phyloP scores from a whole-genome alignment of 2,329 filamentous ascomycete species.

The Botryotinia convoluta region DNA sequence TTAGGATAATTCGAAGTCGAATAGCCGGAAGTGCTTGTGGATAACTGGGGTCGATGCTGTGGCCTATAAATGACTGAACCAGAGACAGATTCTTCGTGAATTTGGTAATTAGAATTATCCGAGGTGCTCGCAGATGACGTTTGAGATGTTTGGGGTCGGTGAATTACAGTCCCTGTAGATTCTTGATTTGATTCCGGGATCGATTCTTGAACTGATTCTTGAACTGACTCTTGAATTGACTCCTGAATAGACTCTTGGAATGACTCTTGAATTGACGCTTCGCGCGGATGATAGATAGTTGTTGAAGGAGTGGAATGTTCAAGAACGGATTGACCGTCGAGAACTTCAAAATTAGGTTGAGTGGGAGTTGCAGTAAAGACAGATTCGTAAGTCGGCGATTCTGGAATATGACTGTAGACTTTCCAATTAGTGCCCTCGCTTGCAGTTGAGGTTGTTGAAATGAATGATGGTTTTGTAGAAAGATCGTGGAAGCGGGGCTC shows the following conservation, averaged over 20 bases:
- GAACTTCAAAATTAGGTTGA: slow-evolving; percentile 16
- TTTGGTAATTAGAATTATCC: slow-evolving; percentile 17
- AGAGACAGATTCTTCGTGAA: slow-evolving; percentile 4
- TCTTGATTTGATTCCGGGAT: not conserved
- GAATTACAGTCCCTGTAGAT: slow-evolving; percentile 2
- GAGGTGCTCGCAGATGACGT: slow-evolving; percentile 10
- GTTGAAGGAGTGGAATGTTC: slow-evolving; percentile 18
- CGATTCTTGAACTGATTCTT: not conserved
- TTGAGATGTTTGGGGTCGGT: slow-evolving; percentile 8
- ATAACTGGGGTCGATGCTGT: slow-evolving; percentile 9
- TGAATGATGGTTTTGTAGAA: slow-evolving; percentile 38
- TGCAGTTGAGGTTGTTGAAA: slow-evolving; percentile 35
- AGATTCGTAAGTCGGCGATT: slow-evolving; percentile 26
- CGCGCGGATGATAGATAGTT: slow-evolving; percentile 7
- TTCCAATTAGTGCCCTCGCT: slow-evolving; percentile 40
- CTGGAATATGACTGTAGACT: slow-evolving; percentile 31
- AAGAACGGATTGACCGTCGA: slow-evolving; percentile 3
- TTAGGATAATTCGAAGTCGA: slow-evolving; percentile 11
- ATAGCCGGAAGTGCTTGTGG: slow-evolving; percentile 16
- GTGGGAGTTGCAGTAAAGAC: slow-evolving; percentile 24
- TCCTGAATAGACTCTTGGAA: not conserved
- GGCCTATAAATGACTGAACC: slow-evolving; percentile 19
- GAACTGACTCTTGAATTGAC: not conserved
- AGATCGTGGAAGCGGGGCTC: slow-evolving; percentile 33
- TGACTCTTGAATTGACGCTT: not conserved